Evolutionary conservation across 208 protist species (phyloP).

Genomic region (Zelonia costaricensis): DNA sequence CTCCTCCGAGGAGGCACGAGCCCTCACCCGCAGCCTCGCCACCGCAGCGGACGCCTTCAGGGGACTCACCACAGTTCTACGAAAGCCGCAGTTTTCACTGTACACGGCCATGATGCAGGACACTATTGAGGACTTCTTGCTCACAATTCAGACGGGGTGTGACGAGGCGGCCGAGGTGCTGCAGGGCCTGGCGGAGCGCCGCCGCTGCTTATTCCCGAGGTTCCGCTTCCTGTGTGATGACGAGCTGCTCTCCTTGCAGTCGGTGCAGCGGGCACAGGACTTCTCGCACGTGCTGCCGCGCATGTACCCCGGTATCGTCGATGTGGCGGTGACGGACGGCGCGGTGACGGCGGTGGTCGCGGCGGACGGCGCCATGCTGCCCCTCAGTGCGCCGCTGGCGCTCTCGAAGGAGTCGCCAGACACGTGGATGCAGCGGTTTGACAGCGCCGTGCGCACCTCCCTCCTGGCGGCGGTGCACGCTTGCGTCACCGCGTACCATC

Average conservation of each 20-base stretch:
- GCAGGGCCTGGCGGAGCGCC: slow-evolving; percentile 90
- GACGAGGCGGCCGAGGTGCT: slow-evolving; percentile 91
- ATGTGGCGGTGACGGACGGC: slow-evolving; percentile 41
- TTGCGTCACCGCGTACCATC: slow-evolving; percentile 39
- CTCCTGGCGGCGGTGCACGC: slow-evolving; percentile 49
- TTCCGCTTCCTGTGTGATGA: slow-evolving; percentile 94
- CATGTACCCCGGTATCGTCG: slow-evolving; percentile 63
- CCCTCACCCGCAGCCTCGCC: slow-evolving; percentile 10
- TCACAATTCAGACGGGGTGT: slow-evolving; percentile 80
- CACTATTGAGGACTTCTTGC: slow-evolving; percentile 89
- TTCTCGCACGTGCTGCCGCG: slow-evolving; percentile 56
- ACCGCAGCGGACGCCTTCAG: slow-evolving; percentile 27
- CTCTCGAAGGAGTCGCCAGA: slow-evolving; percentile 53
- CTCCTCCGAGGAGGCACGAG: slow-evolving; percentile 1
- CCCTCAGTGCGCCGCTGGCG: slow-evolving; percentile 29
- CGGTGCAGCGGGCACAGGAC: slow-evolving; percentile 37
- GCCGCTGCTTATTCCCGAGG: slow-evolving; percentile 87
- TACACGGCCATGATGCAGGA: slow-evolving; percentile 93
- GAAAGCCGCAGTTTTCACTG: slow-evolving; percentile 85
- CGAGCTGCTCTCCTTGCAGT: slow-evolving; percentile 83
- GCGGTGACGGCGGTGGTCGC: slow-evolving; percentile 45
- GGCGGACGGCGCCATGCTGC: slow-evolving; percentile 53
- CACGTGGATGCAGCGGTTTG: slow-evolving; percentile 74
- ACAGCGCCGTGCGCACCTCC: slow-evolving; percentile 48
- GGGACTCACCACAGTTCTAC: slow-evolving; percentile 41